Conservation (phyloP, 371 early-diverging fungal genomes). For the Mucor circinelloides region DNA sequence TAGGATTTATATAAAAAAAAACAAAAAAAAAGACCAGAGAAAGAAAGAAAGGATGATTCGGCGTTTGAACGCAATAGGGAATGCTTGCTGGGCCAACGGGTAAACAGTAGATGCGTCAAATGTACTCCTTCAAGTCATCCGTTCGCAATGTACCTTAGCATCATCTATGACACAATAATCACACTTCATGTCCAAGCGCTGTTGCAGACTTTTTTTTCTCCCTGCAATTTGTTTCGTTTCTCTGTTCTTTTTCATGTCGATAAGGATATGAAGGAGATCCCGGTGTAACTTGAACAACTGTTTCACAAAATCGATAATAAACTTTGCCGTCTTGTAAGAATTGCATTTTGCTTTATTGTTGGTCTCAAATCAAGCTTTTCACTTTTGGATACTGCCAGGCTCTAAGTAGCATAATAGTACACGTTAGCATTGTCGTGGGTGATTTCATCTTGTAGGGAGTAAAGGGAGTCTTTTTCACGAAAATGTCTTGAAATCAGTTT, state of each 20-base stretch:
- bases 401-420: neutral
- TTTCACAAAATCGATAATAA: neutral
- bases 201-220: neutral
- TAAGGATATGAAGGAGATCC: neutral
- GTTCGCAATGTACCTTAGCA: neutral
- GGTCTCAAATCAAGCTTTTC: neutral
- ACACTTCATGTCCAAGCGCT: neutral
- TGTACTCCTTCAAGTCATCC: neutral
- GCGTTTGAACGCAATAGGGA: neutral
- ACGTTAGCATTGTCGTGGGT: neutral
- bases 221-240: neutral
- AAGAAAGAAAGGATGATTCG: neutral
- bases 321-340: neutral
- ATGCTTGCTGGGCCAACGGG: neutral
- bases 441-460: neutral
- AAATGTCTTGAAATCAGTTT: neutral
- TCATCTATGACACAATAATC: neutral
- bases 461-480: neutral
- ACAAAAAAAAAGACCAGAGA: neutral
- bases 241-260: neutral
- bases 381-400: neutral
- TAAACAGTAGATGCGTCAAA: neutral
- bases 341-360: neutral
- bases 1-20: neutral
- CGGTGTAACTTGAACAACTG: neutral